Percentiles rank a stretch among this genome's conserved stretches.
Conservation (phyloP, 306 rosid species). For the Citrullus amarus region DNA sequence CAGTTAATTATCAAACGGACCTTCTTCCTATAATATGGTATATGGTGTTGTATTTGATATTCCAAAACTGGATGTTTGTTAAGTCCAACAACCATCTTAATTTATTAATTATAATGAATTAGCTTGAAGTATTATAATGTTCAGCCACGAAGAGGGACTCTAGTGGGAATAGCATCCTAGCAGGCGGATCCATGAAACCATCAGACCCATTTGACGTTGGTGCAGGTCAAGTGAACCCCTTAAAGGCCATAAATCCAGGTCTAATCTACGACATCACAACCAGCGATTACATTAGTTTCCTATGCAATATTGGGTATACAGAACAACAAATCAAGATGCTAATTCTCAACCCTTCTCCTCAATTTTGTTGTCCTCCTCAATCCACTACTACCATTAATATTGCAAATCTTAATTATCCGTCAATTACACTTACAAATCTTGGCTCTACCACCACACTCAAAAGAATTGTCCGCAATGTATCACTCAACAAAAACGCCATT, state of each 20-base stretch:
- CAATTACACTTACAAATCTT: slow-evolving; percentile 31
- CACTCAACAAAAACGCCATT: slow-evolving; percentile 12
- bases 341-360: slow-evolving; percentile 8
- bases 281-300: slow-evolving; percentile 25
- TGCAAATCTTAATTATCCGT: slow-evolving; percentile 28
- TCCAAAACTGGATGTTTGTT: too few species aligned
- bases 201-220: slow-evolving; percentile 43
- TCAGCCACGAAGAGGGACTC: slow-evolving; percentile 28
- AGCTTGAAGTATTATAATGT: neutral
- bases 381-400: neutral
- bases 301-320: slow-evolving; percentile 37
- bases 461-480: slow-evolving; percentile 32
- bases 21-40: too few species aligned
- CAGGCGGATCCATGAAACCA: slow-evolving; percentile 25
- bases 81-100: too few species aligned
- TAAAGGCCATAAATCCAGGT: slow-evolving; percentile 35
- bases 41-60: too few species aligned
- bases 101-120: too few species aligned
- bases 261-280: slow-evolving; percentile 35
- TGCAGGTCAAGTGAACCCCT: slow-evolving; percentile 35
- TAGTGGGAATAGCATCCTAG: slow-evolving; percentile 18
- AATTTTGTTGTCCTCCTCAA: neutral
- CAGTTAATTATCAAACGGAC: too few species aligned
- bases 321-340: slow-evolving; percentile 19
- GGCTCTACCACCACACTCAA: slow-evolving; percentile 22